Base-by-base conservation (phyloP, 345 rosid species). In the Ceriops tagal region DNA sequence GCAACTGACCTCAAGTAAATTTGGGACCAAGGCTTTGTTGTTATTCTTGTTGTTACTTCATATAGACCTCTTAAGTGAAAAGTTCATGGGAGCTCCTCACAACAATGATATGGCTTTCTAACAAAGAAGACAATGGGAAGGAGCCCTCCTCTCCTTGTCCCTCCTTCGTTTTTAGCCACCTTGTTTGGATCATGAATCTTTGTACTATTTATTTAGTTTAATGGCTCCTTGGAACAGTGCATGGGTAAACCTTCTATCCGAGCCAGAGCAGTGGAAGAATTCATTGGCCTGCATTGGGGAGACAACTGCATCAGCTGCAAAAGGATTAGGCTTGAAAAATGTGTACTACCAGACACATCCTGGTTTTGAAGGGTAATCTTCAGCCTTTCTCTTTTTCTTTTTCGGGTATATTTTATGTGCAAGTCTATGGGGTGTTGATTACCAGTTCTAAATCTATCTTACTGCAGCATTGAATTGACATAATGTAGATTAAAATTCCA, bases 271-370 rank as follows among this genome's bases (percentile, higher is more conserved):
- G 15, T 88, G 95, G 88, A 73, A 71, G 75, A 86, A 86, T 75
- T 85, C 84, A 31, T 80, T 90, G 65, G 99, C 91, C 52, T 95
- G 97, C 70, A 92, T 95, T 32, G 99, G 99, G 53, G 97, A 95
- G 84, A 95, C 96, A 62, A 95, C 97, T 71, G 99, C 96, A 53
- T 81, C 81, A 21, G 96, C 89, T 74, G 96, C 97, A 58, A 86
- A 75, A 88, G 82, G 77, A 55, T 73, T 88, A 64, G 97, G 99
- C 71, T 74, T 92, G 70, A 77, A 73, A 79, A 84, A 82, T 68
- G 92, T 90, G 31, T 92, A 83, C 86, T 80, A 81, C 73, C 99
- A 97, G 34, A 79, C 69, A 18, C 79, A 79, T 49, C 99, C 97
- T 59, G 96, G 99, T 71, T 80, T 95, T 47, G 93, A 95, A 79